A percentile compares a stretch with the other conserved stretches of the same genome.
Evolutionary conservation across 129 eudicot species (phyloP).

Genomic region (Heracleum sosnowskyi): DNA sequence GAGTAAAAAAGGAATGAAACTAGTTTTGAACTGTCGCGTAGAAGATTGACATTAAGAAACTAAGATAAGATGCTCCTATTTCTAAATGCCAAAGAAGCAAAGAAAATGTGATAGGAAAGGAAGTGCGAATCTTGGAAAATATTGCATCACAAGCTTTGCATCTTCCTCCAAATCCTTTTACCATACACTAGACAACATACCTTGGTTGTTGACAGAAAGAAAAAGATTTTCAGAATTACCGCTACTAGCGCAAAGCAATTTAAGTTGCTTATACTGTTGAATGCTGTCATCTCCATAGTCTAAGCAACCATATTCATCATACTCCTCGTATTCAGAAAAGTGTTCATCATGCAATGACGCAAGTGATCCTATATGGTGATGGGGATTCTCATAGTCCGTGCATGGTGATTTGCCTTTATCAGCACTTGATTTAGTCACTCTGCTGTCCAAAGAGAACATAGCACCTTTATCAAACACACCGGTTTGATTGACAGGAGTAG

Average conservation of each 20-base stretch:
- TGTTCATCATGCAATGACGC: background rate
- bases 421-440: conserved; percentile 17
- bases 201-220: conserved; percentile 54
- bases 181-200: conserved; percentile 21
- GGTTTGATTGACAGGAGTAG: conserved; percentile 34
- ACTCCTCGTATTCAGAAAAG: background rate
- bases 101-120: background rate
- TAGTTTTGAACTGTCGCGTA: background rate
- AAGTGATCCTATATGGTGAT: conserved; percentile 4
- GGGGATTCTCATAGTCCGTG: background rate
- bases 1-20: background rate
- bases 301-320: background rate
- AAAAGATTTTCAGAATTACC: conserved; percentile 23
- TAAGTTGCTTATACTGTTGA: conserved; percentile 30
- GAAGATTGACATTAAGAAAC: background rate
- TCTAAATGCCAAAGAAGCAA: background rate
- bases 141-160: background rate
- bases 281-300: background rate
- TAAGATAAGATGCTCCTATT: background rate
- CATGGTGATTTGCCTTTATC: conserved; percentile 13
- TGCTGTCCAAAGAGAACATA: conserved; percentile 30
- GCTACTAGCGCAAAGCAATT: conserved; percentile 35
- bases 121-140: background rate
- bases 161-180: background rate
- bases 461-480: conserved; percentile 10